Evolutionary conservation across 73 alveolate species (phyloP).

Genomic region (Uronychia setigera): DNA sequence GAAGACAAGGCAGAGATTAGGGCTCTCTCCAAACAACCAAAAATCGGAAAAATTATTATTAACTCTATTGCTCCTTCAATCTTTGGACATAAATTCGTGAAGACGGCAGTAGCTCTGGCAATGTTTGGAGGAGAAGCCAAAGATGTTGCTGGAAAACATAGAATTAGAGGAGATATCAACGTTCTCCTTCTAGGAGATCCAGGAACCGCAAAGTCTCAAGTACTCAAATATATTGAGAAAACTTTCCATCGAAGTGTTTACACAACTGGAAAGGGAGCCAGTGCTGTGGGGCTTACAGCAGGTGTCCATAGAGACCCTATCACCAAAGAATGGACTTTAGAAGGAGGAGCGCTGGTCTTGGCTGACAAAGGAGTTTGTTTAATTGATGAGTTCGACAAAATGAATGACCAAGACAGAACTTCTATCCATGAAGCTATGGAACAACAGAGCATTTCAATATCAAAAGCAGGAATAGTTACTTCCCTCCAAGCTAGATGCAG

Average conservation of each 20-base stretch:
- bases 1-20: slow-evolving; percentile 94
- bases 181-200: slow-evolving; percentile 98
- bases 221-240: slow-evolving; percentile 98
- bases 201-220: slow-evolving; percentile 99
- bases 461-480: slow-evolving; percentile 99
- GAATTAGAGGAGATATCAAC: slow-evolving; percentile 99
- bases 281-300: slow-evolving; percentile 99
- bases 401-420: slow-evolving; percentile 99
- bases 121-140: slow-evolving; percentile 99
- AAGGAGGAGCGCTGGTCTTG: slow-evolving; percentile 99
- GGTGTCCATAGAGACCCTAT: slow-evolving; percentile 98
- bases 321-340: slow-evolving; percentile 97
- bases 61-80: slow-evolving; percentile 99
- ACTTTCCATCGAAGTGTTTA: slow-evolving; percentile 93
- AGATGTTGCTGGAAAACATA: slow-evolving; percentile 98
- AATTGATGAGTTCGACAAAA: slow-evolving; percentile 99
- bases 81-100: slow-evolving; percentile 97
- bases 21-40: slow-evolving; percentile 87
- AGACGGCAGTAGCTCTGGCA: slow-evolving; percentile 91
- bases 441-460: slow-evolving; percentile 98
- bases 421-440: slow-evolving; percentile 99
- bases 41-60: slow-evolving; percentile 88
- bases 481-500: slow-evolving; percentile 99
- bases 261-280: slow-evolving; percentile 99
- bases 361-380: slow-evolving; percentile 99